Percentiles rank a stretch among this genome's conserved stretches.
Conservation (phyloP, 2,329 filamentous ascomycete species). For the Corinectria fuckeliana region DNA sequence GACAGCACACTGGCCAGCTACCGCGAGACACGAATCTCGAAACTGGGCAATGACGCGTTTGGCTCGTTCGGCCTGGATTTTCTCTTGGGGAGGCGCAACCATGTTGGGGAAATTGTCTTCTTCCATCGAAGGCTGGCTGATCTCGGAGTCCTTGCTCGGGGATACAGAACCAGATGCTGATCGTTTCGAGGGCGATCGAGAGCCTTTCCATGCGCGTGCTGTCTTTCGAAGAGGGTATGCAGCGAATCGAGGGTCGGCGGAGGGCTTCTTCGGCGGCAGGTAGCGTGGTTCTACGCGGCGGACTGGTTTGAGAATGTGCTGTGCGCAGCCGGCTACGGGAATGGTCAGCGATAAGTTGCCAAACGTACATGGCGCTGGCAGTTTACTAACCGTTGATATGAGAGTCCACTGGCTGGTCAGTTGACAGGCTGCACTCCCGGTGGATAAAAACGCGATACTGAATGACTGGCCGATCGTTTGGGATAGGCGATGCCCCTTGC, state of each 20-base stretch:
- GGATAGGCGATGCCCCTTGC: not conserved
- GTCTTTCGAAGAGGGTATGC: not conserved
- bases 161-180: not conserved
- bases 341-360: not conserved
- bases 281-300: not conserved
- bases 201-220: no score
- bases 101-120: not conserved
- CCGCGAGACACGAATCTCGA: not conserved
- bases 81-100: not conserved
- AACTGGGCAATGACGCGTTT: not conserved
- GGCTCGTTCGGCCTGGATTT: not conserved
- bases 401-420: not conserved
- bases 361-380: not conserved
- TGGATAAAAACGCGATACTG: constrained; percentile 1
- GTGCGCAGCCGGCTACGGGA: not conserved
- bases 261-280: not conserved
- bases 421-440: not conserved
- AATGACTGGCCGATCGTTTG: not conserved
- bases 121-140: not conserved
- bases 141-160: not conserved
- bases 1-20: not conserved
- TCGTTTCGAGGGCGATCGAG: no score
- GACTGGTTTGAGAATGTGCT: not conserved
- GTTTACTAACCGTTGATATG: not conserved
- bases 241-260: not conserved